Evolutionary conservation across 2,329 filamentous ascomycete species (phyloP), one percentile per base, ranked within the genome.

Genomic region (Cryoendolithus antarcticus): DNA sequence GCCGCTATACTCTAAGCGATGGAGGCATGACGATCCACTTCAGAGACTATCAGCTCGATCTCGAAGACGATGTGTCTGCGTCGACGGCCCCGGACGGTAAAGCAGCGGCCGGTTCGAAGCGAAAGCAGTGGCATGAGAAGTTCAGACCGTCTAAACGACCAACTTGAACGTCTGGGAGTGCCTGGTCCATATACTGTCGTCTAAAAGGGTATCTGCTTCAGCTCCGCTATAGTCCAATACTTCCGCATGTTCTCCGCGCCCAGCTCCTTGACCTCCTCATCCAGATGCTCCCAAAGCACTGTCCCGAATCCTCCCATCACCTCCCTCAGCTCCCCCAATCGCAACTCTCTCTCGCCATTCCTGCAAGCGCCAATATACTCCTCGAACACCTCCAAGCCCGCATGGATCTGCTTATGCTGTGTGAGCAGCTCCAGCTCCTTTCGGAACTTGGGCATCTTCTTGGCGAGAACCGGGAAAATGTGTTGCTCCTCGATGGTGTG

Each of bases 191-290:
- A 30, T n/a, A 4, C 11, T 2, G 6, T 7, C 37, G 19, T 31
- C 34, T 52, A 50, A 86, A 65, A 84, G 1, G 74, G 77, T 63
- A 91, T 70, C 37, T 64, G 62, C 57, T 62, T 66, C 60, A 94
- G 78, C 68, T 94, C 86, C 34, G 83, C 75, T 44, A 77, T 49
- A 0, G 69, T 81, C 83, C 84, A 94, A 60, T 82, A 86, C 60
- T 69, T 75, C 49, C 84, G 71, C 86, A 94, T 93, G 57, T 89
- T 93, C 59, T 91, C 82, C 33, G 86, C 86, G 2, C 80, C 75
- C 27, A 94, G 60, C 48, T 82, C 74, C 59, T 69, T 65, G 6
- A 94, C 86, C 68, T 94, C 86, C 51, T 88, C 79, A 52, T 91
- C 83, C 44, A 94, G 63, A 68, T 94, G 86, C 53, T 65, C 66